A percentile compares a stretch with the other conserved stretches of the same genome.
These are phyloP conservation scores for Pichia manshurica DNA, from an alignment of 805 yeast species.

Conservation along the genomic window DNA sequence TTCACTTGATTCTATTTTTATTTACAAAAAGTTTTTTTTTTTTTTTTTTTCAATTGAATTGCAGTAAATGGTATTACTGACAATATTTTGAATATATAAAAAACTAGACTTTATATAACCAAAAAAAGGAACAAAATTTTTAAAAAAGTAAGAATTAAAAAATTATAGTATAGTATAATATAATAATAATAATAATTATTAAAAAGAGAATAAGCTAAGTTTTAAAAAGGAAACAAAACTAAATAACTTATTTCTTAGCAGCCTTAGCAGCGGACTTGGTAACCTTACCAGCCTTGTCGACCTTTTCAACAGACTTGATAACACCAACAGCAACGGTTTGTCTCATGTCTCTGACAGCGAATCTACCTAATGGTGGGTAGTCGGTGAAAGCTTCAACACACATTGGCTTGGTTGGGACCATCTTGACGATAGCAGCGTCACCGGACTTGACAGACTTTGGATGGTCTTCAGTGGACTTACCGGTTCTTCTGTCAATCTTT, in stretches of 20 bases:
- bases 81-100: not conserved
- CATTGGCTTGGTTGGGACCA: conserved; percentile 85
- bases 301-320: conserved; percentile 89
- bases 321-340: conserved; percentile 99
- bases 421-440: conserved; percentile 90
- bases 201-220: too few species aligned
- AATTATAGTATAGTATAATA: too few species aligned
- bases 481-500: conserved; percentile 90
- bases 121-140: not conserved
- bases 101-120: not conserved
- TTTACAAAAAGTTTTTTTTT: too few species aligned
- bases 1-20: too few species aligned
- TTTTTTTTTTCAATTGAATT: not conserved
- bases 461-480: conserved; percentile 81
- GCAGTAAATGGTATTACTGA: conserved; percentile 5
- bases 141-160: not conserved
- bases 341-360: conserved; percentile 99
- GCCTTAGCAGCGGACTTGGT: conserved; percentile 94
- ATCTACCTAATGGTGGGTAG: conserved; percentile 96
- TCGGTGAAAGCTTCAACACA: conserved; percentile 93
- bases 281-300: conserved; percentile 83
- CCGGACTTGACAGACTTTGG: conserved; percentile 95
- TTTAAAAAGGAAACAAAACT: not conserved
- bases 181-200: too few species aligned
- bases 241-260: conserved; percentile 65